Evolutionary conservation across 768 basidiomycete species (phyloP).

Genomic region (Tulasnella sp.): DNA sequence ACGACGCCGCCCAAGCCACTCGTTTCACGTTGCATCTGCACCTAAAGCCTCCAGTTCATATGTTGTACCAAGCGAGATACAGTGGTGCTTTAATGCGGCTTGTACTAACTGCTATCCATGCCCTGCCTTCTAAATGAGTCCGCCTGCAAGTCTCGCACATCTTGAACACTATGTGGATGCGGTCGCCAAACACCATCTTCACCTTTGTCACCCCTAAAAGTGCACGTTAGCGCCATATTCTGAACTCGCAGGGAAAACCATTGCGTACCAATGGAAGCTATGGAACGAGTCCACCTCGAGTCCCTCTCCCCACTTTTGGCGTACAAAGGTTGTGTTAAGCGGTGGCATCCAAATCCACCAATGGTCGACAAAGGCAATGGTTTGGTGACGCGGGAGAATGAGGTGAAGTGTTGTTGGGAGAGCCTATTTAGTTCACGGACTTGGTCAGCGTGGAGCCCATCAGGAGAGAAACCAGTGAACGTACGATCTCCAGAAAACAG

Average conservation of each 20-base stretch:
- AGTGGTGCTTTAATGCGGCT: background rate
- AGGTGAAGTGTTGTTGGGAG: constrained; percentile 53
- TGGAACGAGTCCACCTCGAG: constrained; percentile 58
- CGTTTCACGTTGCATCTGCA: background rate
- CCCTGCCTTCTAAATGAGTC: constrained; percentile 51
- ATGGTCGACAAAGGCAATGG: constrained; percentile 55
- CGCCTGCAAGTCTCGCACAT: constrained; percentile 46
- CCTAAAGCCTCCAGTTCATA: background rate
- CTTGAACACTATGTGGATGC: constrained; percentile 45
- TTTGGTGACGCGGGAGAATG: constrained; percentile 47
- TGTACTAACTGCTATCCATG: constrained; percentile 23
- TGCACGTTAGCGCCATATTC: background rate
- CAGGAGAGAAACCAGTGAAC: background rate
- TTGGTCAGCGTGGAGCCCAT: background rate
- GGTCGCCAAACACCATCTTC: constrained; percentile 47
- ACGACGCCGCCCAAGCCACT: too few relatives aligned
- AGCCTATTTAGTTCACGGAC: constrained; percentile 36
- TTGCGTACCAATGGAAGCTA: constrained; percentile 43
- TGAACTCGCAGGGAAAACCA: background rate
- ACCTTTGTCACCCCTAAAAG: constrained; percentile 49
- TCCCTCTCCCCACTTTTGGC: constrained; percentile 52
- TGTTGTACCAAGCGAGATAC: background rate
- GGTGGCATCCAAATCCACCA: constrained; percentile 57
- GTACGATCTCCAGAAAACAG: constrained; percentile 55
- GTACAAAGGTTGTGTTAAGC: constrained; percentile 53